These are phyloP conservation scores for Blastocladiella emersonii DNA, from an alignment of 371 early-diverging fungal genomes.

Conservation along the genomic window DNA sequence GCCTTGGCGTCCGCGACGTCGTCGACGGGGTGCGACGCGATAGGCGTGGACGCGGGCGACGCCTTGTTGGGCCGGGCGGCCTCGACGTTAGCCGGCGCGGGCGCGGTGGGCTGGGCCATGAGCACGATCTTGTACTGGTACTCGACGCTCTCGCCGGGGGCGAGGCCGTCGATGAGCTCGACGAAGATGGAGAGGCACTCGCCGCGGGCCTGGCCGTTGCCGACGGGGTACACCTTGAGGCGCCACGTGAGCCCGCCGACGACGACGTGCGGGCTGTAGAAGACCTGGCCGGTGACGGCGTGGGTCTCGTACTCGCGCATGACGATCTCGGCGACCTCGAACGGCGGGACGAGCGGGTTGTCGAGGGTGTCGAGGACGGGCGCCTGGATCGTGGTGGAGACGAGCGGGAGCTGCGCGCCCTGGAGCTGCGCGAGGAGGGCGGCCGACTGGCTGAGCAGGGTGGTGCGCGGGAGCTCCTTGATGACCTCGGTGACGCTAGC, in stretches of 20 bases:
- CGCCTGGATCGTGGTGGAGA: no score
- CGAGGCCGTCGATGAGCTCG: conserved; percentile 14
- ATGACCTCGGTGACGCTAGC: no score
- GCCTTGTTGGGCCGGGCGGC: not conserved
- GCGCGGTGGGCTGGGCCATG: not conserved
- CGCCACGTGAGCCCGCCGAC: conserved; percentile 17
- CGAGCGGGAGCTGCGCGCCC: not conserved
- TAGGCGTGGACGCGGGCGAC: not conserved
- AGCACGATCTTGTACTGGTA: conserved; percentile 20
- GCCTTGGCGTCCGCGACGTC: not conserved
- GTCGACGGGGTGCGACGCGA: not conserved
- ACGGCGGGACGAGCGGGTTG: conserved; percentile 4
- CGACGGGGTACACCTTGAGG: conserved; percentile 17
- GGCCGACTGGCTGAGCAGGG: not conserved
- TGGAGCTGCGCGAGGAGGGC: not conserved
- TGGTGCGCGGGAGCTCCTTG: no score
- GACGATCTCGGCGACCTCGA: not conserved
- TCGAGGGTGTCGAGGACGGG: not conserved
- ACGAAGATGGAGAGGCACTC: conserved; percentile 15
- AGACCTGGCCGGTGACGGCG: not conserved
- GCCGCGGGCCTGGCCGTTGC: conserved; percentile 12
- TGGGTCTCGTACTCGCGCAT: not conserved
- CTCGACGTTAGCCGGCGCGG: no score
- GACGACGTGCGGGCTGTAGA: conserved; percentile 10
- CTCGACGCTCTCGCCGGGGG: not conserved